Conservation (phyloP, 495 filamentous ascomycete genomes). For the Glutinoglossum americanum region DNA sequence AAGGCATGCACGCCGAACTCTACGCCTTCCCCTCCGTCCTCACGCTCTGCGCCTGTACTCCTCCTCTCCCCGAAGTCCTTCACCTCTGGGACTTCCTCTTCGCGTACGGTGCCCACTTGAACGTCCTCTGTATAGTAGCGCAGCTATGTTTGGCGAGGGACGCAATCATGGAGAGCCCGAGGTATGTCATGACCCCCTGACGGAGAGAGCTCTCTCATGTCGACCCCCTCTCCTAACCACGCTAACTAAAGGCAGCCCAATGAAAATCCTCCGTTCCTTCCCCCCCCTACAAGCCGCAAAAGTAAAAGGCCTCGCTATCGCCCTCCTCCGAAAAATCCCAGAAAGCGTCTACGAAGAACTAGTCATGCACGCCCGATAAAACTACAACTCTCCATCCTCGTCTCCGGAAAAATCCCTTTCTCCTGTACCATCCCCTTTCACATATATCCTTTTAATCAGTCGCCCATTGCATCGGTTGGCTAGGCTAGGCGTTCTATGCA, state of each 20-base stretch:
- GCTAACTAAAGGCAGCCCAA: constrained; percentile 37
- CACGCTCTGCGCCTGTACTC: constrained; percentile 87
- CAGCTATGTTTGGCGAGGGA: constrained; percentile 79
- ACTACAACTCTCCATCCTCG: not conserved
- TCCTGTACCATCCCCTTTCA: too few relatives aligned
- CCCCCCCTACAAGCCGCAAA: constrained; percentile 61
- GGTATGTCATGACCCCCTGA: constrained; percentile 28
- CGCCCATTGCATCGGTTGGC: too few relatives aligned
- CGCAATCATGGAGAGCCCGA: constrained; percentile 56
- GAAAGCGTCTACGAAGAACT: constrained; percentile 76
- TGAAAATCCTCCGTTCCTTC: constrained; percentile 76
- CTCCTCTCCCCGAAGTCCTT: constrained; percentile 86
- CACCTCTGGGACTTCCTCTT: constrained; percentile 97
- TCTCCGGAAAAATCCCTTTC: not conserved
- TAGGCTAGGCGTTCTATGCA: too few relatives aligned
- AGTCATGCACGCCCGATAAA: constrained; percentile 60
- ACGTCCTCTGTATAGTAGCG: constrained; percentile 93
- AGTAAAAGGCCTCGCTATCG: constrained; percentile 60
- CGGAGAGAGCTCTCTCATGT: not conserved
- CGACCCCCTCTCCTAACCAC: not conserved
- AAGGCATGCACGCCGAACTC: constrained; percentile 74
- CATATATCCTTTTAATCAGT: too few relatives aligned
- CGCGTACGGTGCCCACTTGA: constrained; percentile 83
- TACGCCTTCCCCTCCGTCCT: constrained; percentile 96
- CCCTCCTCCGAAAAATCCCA: constrained; percentile 67